Evolutionary conservation across 352 stramenopile species (phyloP), one percentile per base, ranked within the genome.

Genomic region (Pythium apleroticum): DNA sequence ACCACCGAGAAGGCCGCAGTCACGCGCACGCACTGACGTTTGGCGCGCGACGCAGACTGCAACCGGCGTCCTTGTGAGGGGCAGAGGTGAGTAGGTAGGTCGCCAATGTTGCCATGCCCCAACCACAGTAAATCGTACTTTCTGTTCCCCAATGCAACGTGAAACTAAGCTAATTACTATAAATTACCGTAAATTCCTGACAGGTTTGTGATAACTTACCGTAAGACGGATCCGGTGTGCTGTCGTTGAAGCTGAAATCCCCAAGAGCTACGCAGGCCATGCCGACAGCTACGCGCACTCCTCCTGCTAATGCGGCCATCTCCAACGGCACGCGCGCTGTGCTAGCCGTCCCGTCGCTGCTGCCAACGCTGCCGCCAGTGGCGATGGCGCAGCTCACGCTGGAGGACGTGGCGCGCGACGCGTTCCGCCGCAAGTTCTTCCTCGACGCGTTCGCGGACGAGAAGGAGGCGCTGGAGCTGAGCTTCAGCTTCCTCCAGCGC

Each of bases 361-460:
- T n/a, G n/a, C n/a, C 56, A 22, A 10, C 43, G 12, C 11, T 15
- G 22, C 20, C n/a, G 14, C 39, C 30, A 5, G 19, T 48, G 10
- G 19, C 52, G 19, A 30, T 43, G 33, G 25, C 50, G 50, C 59
- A 67, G 30, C 52, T 91, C 39, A 74, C 78, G 43, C 78, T 89
- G 17, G 82, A 82, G 35, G 77, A 85, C 52, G 71, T 91, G 30
- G 78, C 77, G 27, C 74, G 75, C 60, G 81, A 90, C 55, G 64
- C 69, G 35, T 82, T 83, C 65, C 80, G 80, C 39, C 78, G 75
- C 39, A 68, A 79, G 50, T 83, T 86, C 66, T 86, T 90, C 56
- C 63, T 85, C 20, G 68, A 74, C 60, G 80, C 79, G 56, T 89
- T 90, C 57, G 58, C 63, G n/a, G 70, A 70, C 48, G 80, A 91